A percentile compares a stretch with the other conserved stretches of the same genome.
Evolutionary conservation across 78 protist species (phyloP).

Genomic region (Planoprotostelium fungivorum): DNA sequence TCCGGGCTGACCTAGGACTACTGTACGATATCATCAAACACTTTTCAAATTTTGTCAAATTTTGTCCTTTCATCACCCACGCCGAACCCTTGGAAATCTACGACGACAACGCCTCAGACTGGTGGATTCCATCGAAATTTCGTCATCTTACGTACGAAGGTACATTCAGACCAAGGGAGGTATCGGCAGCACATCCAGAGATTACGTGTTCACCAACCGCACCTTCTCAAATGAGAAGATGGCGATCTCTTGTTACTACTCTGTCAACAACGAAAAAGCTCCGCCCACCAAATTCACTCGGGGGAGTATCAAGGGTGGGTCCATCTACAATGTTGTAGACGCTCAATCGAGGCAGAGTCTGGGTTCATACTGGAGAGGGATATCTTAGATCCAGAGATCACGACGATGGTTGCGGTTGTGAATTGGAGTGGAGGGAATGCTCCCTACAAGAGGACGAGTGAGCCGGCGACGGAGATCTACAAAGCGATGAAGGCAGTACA

Average conservation of each 20-base stretch:
- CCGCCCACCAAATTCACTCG: not conserved
- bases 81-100: not conserved
- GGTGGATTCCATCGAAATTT: not conserved
- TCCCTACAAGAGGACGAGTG: not conserved
- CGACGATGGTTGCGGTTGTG: not conserved
- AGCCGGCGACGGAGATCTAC: not conserved
- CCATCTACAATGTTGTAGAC: not conserved
- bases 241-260: not conserved
- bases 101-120: not conserved
- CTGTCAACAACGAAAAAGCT: not conserved
- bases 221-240: not conserved
- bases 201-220: not conserved
- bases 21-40: not conserved
- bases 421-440: not conserved
- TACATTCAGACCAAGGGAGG: not conserved
- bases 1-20: not conserved
- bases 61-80: not conserved
- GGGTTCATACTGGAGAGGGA: not conserved
- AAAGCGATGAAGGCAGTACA: not conserved
- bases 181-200: not conserved
- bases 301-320: not conserved
- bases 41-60: not conserved
- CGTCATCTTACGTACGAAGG: not conserved
- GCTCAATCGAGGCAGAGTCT: not conserved
- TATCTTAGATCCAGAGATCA: not conserved